A percentile compares a stretch with the other conserved stretches of the same genome.
These are phyloP conservation scores for Zymoseptoria brevis DNA, from an alignment of 2,329 filamentous ascomycete species.

Conservation along the genomic window DNA sequence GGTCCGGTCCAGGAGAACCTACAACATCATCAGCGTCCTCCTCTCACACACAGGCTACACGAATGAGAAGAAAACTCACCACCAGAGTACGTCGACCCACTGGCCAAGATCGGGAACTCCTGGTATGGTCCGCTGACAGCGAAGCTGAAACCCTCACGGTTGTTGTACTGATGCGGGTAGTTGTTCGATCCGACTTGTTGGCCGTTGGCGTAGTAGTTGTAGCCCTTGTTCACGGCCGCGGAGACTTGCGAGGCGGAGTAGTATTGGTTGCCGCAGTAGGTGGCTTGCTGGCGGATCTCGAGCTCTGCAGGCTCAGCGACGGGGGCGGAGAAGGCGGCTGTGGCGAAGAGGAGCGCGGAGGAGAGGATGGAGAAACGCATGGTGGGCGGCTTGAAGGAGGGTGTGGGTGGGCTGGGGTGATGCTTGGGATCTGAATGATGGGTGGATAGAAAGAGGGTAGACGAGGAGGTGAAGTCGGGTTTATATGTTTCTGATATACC, in stretches of 20 bases:
- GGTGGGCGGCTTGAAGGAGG: constrained; percentile 4
- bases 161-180: constrained; percentile 21
- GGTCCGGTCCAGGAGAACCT: constrained; percentile 58
- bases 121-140: constrained; percentile 50
- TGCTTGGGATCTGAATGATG: neutral
- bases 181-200: constrained; percentile 31
- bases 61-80: constrained; percentile 33
- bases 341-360: constrained; percentile 23
- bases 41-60: neutral
- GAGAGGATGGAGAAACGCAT: constrained; percentile 26
- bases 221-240: constrained; percentile 46
- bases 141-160: constrained; percentile 53
- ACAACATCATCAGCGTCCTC: constrained; percentile 16
- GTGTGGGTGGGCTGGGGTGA: neutral
- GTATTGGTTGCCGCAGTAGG: constrained; percentile 47
- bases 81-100: constrained; percentile 43
- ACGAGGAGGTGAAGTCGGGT: neutral
- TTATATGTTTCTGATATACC: neutral
- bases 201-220: constrained; percentile 37
- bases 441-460: too few species aligned
- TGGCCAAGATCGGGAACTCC: constrained; percentile 53
- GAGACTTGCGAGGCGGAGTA: constrained; percentile 46
- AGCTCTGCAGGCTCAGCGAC: constrained; percentile 16
- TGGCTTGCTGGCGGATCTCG: constrained; percentile 37
- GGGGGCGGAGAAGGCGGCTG: constrained; percentile 21